Evolutionary conservation across 1,284 basidiomycete species (phyloP).

Genomic region (Irpex sp.): DNA sequence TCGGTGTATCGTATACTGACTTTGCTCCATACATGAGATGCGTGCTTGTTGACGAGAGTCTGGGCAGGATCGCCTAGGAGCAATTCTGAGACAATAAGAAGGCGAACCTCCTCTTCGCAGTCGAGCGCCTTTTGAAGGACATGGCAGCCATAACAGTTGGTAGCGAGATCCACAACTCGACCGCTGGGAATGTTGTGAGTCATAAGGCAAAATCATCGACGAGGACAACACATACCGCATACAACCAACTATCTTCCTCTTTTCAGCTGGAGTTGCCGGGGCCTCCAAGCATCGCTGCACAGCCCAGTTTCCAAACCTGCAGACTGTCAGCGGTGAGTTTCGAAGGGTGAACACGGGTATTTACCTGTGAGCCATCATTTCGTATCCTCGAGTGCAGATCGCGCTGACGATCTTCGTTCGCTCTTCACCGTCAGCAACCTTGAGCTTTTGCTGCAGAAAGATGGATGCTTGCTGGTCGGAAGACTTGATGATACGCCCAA

Average conservation of each 20-base stretch:
- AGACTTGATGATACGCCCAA: conserved; percentile 77
- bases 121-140: conserved; percentile 86
- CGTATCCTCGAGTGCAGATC: conserved; percentile 74
- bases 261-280: conserved; percentile 64
- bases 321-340: not conserved
- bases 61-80: conserved; percentile 76
- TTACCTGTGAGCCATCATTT: conserved; percentile 86
- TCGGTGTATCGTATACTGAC: conserved; percentile 31
- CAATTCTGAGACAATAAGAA: conserved; percentile 77
- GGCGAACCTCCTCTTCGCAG: conserved; percentile 77
- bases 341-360: conserved; percentile 10
- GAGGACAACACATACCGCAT: conserved; percentile 56
- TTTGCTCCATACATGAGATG: conserved; percentile 86
- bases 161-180: conserved; percentile 77
- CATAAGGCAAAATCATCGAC: not conserved
- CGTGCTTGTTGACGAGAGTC: conserved; percentile 82
- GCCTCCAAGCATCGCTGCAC: conserved; percentile 81
- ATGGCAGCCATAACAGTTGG: conserved; percentile 83
- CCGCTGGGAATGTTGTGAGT: conserved; percentile 40
- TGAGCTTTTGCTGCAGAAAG: conserved; percentile 82
- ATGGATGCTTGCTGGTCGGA: conserved; percentile 88
- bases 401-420: conserved; percentile 79
- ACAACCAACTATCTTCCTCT: conserved; percentile 73
- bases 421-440: conserved; percentile 76
- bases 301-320: conserved; percentile 83